A percentile compares a stretch with the other conserved stretches of the same genome.
These are phyloP conservation scores for Teunomyces aglyptinius DNA, from an alignment of 805 yeast species.

Conservation along the genomic window DNA sequence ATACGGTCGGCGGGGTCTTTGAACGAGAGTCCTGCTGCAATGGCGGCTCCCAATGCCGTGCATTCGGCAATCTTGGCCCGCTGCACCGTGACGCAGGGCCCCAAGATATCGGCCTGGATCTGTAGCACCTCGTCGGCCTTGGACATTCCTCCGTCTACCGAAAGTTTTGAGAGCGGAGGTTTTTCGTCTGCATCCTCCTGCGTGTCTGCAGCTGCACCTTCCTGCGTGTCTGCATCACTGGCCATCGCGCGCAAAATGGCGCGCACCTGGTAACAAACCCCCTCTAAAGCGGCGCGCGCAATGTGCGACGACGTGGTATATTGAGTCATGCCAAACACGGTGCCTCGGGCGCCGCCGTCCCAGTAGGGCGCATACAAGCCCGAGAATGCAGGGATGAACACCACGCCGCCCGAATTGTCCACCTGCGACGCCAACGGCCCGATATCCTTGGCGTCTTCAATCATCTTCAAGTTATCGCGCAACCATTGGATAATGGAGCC, in stretches of 20 bases:
- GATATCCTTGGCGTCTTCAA: conserved; percentile 78
- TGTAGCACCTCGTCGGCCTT: conserved; percentile 88
- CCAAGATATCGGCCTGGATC: conserved; percentile 88
- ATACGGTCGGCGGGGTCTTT: conserved; percentile 50
- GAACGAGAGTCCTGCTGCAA: conserved; percentile 82
- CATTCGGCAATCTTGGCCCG: conserved; percentile 85
- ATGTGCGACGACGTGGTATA: conserved; percentile 89
- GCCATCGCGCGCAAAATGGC: conserved; percentile 91
- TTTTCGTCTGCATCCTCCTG: conserved; percentile 22
- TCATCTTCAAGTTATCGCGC: conserved; percentile 82
- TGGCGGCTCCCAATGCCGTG: conserved; percentile 94
- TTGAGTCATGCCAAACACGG: conserved; percentile 90
- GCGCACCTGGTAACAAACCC: conserved; percentile 90
- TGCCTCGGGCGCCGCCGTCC: conserved; percentile 90
- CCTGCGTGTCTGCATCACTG: conserved; percentile 68
- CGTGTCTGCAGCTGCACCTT: conserved; percentile 53
- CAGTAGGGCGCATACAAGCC: conserved; percentile 96
- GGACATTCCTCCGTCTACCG: conserved; percentile 96
- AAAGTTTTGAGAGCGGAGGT: conserved; percentile 51
- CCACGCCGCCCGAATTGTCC: conserved; percentile 82
- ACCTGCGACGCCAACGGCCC: conserved; percentile 89
- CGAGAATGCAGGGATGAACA: conserved; percentile 91
- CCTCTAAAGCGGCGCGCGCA: conserved; percentile 93
- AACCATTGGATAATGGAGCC: conserved; percentile 94
- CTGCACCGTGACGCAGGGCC: conserved; percentile 78